These are phyloP conservation scores for Nissolia schottii DNA, from an alignment of 306 rosid species.

Conservation along the genomic window DNA sequence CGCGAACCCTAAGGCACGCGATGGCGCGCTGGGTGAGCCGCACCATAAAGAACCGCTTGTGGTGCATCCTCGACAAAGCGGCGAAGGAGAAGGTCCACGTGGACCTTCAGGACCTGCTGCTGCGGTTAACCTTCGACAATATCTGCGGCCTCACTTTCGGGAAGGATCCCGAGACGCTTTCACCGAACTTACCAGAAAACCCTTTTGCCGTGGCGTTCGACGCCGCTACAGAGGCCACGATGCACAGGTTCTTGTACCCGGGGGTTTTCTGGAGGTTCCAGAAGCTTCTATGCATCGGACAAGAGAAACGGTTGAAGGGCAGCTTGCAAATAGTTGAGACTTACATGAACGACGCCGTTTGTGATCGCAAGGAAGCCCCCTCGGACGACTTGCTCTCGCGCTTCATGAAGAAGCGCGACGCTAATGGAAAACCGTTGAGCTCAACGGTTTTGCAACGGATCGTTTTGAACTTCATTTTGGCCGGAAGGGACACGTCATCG, in stretches of 20 bases:
- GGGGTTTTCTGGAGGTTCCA: conserved; percentile 63
- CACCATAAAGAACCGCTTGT: conserved; percentile 61
- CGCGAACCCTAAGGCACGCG: conserved; percentile 73
- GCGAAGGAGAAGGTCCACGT: conserved; percentile 35
- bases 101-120: conserved; percentile 78
- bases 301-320: conserved; percentile 45
- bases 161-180: conserved; percentile 80
- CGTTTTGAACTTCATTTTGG: conserved; percentile 79
- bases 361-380: conserved; percentile 53
- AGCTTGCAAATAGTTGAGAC: conserved; percentile 55
- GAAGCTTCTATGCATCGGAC: conserved; percentile 53
- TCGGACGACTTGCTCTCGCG: conserved; percentile 81
- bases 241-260: conserved; percentile 75
- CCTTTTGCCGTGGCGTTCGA: conserved; percentile 72
- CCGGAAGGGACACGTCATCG: conserved; percentile 93
- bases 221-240: conserved; percentile 81
- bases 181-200: conserved; percentile 49
- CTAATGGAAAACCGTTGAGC: conserved; percentile 47
- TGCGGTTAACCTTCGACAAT: conserved; percentile 80
- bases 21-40: conserved; percentile 97
- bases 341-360: conserved; percentile 85
- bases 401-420: conserved; percentile 72
- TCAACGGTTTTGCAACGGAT: conserved; percentile 57
- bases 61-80: conserved; percentile 76
- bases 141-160: conserved; percentile 93